Percentiles rank a stretch among this genome's conserved stretches.
Evolutionary conservation across 148 eudicot genomes (phyloP).

Genomic region (Nepenthes gracilis): DNA sequence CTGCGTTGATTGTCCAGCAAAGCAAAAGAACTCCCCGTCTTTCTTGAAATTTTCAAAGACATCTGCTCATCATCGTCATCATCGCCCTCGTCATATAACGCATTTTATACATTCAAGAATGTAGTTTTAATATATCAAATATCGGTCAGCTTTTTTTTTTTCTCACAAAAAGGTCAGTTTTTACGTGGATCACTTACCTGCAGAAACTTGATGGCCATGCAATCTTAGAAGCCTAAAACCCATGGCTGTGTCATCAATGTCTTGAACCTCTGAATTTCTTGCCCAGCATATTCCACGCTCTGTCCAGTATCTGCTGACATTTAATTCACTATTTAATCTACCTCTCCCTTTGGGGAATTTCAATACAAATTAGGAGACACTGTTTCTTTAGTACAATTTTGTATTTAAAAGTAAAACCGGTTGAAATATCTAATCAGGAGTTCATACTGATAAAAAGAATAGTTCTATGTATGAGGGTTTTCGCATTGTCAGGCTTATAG

Average conservation of each 20-base stretch:
- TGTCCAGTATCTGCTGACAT: slow-evolving; percentile 48
- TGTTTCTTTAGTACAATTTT: too few species aligned
- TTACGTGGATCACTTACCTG: slow-evolving; percentile 23
- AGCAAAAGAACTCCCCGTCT: slow-evolving; percentile 59
- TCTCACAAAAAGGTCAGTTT: too few species aligned
- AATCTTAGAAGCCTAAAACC: slow-evolving; percentile 62
- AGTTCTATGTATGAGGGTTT: too few species aligned
- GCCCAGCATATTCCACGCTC: slow-evolving; percentile 80
- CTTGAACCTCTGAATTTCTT: slow-evolving; percentile 56
- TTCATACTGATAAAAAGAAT: too few species aligned
- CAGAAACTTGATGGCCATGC: slow-evolving; percentile 60
- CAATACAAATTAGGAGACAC: too few species aligned
- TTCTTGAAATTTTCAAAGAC: slow-evolving; percentile 60
- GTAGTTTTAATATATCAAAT: too few species aligned
- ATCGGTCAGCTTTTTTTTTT: not conserved
- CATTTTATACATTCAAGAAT: too few species aligned
- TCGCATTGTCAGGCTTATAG: too few species aligned
- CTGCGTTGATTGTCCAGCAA: slow-evolving; percentile 63
- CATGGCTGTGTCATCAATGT: slow-evolving; percentile 90
- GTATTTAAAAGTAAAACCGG: too few species aligned
- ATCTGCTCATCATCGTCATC: slow-evolving; percentile 18
- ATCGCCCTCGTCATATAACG: not conserved
- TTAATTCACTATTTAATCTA: too few species aligned
- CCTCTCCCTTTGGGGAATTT: too few species aligned
- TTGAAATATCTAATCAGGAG: too few species aligned